Evolutionary conservation across 2,329 filamentous ascomycete genomes (phyloP), one percentile per base, ranked within the genome.

Genomic region (Scytalidium sp.): DNA sequence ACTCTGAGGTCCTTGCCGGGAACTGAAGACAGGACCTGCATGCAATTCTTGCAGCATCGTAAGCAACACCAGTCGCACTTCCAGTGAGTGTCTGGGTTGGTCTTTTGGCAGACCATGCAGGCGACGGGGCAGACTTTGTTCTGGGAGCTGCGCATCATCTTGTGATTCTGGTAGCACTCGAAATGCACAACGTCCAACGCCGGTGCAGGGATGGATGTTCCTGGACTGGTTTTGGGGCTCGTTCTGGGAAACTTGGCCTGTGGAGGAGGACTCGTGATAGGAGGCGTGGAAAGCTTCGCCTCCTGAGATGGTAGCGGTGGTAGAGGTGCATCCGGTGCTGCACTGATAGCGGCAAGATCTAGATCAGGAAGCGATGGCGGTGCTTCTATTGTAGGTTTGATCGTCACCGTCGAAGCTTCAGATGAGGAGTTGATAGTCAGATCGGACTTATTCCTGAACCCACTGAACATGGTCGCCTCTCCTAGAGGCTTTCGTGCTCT

Each of bases 31-130:
- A 66, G 49, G 11, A 56, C 47, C 42, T 60, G 49, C 58, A 64
- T 62, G 50, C 64, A 67, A 23, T 41, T 49, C n/a, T 50, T 56
- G 50, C 64, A 67, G 19, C 59, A 56, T 41, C 63, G 59, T 25
- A 67, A 43, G 47, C 60, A 65, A 42, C 64, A 67, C 64, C 64
- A 67, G 19, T 56, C 56, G 43, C 64, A 67, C 40, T 54, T 56
- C 59, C 59, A 66, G 19, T 61, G 48, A 17, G 43, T 54, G 23
- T 64, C 59, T 2, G 49, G 52, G 41, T 67, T 64, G 23, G 53
- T 54, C 41, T 53, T 60, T 22, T 55, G 47, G 51, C 64, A 67
- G 6, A 65, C 50, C 63, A 62, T 62, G 46, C 64, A 67, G 8
- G 53, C 58, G n/a, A 64, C 53, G 1, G 64, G 60, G 50, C 57